phyloP scores from a whole-genome alignment of 148 eudicot species.

The Fallopia convolvulus region DNA sequence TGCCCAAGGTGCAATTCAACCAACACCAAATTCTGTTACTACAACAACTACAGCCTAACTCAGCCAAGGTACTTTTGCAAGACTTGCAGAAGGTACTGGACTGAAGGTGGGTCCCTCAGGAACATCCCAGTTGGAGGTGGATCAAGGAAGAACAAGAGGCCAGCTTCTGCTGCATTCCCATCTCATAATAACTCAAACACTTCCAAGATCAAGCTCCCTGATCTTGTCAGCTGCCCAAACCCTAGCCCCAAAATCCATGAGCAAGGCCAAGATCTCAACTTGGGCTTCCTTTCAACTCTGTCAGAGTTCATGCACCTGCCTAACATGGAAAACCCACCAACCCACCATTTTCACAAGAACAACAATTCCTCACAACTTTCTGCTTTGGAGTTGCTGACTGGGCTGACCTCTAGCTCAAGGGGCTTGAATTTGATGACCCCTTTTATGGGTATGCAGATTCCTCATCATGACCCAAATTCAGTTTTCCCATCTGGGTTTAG shows the following conservation, averaged over 20 bases:
- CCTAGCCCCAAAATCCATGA: conserved; percentile 27
- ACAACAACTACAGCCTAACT: conserved; percentile 47
- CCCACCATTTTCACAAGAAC: neutral
- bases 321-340: neutral
- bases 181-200: neutral
- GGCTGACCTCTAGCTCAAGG: conserved; percentile 15
- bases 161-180: conserved; percentile 22
- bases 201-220: conserved; percentile 23
- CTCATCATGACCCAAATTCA: conserved; percentile 5
- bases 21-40: conserved; percentile 47
- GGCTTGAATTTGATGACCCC: conserved; percentile 15
- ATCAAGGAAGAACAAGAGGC: conserved; percentile 45
- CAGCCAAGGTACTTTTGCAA: conserved; percentile 54
- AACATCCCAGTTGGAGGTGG: conserved; percentile 53
- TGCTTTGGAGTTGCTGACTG: conserved; percentile 25
- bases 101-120: conserved; percentile 46
- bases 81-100: conserved; percentile 51
- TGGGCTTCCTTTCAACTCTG: conserved; percentile 30
- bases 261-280: conserved; percentile 38
- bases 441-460: conserved; percentile 16
- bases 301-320: conserved; percentile 17
- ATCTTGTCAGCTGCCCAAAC: neutral
- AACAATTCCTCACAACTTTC: neutral
- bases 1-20: conserved; percentile 48
- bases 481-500: conserved; percentile 15